Evolutionary conservation across 225 moss, liverwort and hornwort species (phyloP), one percentile per base, ranked within the genome.

Genomic region (Sphagnum contortum): DNA sequence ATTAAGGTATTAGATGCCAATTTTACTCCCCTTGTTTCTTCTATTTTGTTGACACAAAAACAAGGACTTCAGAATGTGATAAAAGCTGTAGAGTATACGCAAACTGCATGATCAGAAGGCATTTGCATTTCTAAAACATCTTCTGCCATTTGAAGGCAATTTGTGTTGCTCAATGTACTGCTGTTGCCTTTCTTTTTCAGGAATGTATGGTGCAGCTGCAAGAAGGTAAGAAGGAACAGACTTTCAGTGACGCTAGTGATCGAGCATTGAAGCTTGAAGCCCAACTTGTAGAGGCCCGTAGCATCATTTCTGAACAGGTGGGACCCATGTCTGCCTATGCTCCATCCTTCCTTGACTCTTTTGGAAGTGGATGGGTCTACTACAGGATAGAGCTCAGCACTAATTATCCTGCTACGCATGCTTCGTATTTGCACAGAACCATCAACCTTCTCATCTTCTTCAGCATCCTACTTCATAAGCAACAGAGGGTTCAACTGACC

Each of bases 181-280:
- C 29, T 29, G 29, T 29, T 29, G 29, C 29, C 29, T 5, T 50
- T 9, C 9, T 65, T 48, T 53, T 57, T 57, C 77, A 94, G 93
- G 90, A 96, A 74, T 85, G 92, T 44, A 90, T 96, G 92, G 62
- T 87, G 71, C 96, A 90, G 68, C 85, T 92, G 68, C 92, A 96
- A 80, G 96, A 87, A 68, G 76, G 75, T 63, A 85, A 90, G 64
- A 82, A 70, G 63, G 83, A 68, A 55, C 57, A 69, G 50, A 57
- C 68, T 60, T 81, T 68, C 65, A 81, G 59, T 48, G 87, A 87
- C 49, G 81, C 79, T 29, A 92, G 76, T 70, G 88, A 88, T 64
- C 88, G 83, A 59, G 90, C 88, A 80, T 83, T 87, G 74, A 85
- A 81, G 59, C 88, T 90, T 60, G 88, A 92, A 71, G 90, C 87